Evolutionary conservation across 192 early-diverging fungal genomes (phyloP).

Genomic region (Phlyctochytrium bullatum): DNA sequence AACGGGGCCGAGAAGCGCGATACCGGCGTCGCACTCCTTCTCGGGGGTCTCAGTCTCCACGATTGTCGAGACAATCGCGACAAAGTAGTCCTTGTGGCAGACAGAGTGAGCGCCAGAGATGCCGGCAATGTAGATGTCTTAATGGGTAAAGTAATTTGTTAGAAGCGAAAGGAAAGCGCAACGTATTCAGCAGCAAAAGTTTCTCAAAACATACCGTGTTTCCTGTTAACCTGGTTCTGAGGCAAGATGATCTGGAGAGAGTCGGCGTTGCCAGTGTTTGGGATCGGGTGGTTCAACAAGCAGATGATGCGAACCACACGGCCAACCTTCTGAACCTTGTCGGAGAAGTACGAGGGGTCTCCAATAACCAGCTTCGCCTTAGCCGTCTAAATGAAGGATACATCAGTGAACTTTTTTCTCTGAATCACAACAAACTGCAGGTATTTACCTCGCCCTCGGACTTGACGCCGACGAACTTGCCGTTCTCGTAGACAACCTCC

Average conservation of each 20-base stretch:
- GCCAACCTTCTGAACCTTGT: constrained; percentile 77
- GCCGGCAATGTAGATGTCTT: constrained; percentile 93
- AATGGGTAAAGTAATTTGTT: background rate
- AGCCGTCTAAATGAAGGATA: constrained; percentile 57
- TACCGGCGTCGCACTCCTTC: constrained; percentile 82
- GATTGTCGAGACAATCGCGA: constrained; percentile 97
- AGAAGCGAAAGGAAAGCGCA: too few species aligned
- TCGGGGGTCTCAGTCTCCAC: constrained; percentile 92
- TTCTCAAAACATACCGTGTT: constrained; percentile 58
- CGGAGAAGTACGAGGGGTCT: constrained; percentile 90
- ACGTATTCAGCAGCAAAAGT: background rate
- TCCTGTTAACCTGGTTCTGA: constrained; percentile 91
- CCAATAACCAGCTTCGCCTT: constrained; percentile 87
- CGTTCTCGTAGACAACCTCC: constrained; percentile 82
- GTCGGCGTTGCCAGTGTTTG: constrained; percentile 79
- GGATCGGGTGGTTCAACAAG: constrained; percentile 86
- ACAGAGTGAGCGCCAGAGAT: constrained; percentile 90
- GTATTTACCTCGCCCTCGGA: constrained; percentile 73
- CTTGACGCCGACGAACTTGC: constrained; percentile 85
- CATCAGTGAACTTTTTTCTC: too few species aligned
- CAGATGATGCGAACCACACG: constrained; percentile 96
- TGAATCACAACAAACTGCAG: too few species aligned
- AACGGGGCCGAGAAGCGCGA: constrained; percentile 87
- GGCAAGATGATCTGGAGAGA: constrained; percentile 97
- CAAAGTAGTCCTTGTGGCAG: constrained; percentile 78